phyloP scores from a whole-genome alignment of 768 basidiomycete species.

The Hygrocybe punicea region DNA sequence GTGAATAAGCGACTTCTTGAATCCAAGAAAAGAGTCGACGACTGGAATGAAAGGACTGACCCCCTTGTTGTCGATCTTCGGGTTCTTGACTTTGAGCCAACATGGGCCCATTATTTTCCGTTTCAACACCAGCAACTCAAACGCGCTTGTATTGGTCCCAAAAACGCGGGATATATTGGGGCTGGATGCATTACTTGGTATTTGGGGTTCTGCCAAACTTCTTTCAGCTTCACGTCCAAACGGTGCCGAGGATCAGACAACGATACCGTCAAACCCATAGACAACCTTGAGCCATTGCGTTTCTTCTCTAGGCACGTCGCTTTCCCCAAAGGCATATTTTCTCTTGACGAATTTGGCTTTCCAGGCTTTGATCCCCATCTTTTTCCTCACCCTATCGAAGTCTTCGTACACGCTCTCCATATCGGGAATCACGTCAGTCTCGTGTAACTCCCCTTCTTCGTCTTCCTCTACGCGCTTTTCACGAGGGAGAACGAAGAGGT shows the following conservation, averaged over 20 bases:
- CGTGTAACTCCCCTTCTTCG: conserved; percentile 56
- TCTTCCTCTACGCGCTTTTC: conserved; percentile 55
- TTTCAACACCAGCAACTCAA: conserved; percentile 90
- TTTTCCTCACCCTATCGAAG: conserved; percentile 73
- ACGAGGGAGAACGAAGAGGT: conserved; percentile 85
- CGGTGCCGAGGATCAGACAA: background rate
- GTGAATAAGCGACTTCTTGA: background rate
- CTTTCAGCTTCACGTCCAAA: conserved; percentile 1
- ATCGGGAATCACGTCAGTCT: conserved; percentile 73
- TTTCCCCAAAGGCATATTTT: conserved; percentile 89
- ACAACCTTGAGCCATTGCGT: conserved; percentile 90
- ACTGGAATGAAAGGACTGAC: conserved; percentile 44
- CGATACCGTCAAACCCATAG: conserved; percentile 82
- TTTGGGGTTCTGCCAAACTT: conserved; percentile 54
- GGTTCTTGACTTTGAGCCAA: conserved; percentile 85
- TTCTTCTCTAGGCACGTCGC: conserved; percentile 75
- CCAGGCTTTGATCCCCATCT: conserved; percentile 71
- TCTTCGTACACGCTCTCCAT: conserved; percentile 74
- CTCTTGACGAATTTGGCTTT: conserved; percentile 82
- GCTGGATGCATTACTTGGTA: conserved; percentile 70
- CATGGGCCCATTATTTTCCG: conserved; percentile 99
- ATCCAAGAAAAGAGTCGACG: background rate
- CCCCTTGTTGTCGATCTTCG: conserved; percentile 70
- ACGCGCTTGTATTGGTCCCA: conserved; percentile 88
- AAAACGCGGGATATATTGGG: conserved; percentile 85